These are phyloP conservation scores for Plenodomus biglobosus DNA, from an alignment of 2,329 filamentous ascomycete species.

Conservation along the genomic window DNA sequence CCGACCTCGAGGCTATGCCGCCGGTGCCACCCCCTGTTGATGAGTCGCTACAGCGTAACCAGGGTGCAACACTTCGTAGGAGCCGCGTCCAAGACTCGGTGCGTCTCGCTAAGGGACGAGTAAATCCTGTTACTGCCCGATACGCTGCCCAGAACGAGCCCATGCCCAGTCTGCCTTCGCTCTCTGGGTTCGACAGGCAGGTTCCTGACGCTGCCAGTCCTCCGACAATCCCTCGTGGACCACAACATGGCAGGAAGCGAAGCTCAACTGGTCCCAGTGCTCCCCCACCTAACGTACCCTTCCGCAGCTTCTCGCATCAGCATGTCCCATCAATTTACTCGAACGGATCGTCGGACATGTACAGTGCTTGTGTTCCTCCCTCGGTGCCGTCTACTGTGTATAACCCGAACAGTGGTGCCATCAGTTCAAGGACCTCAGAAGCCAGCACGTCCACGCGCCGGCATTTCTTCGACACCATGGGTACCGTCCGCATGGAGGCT, in stretches of 20 bases:
- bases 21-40: constrained; percentile 47
- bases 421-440: constrained; percentile 57
- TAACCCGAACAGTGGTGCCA: constrained; percentile 41
- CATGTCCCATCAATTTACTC: constrained; percentile 46
- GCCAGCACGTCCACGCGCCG: constrained; percentile 52
- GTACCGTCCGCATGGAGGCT: constrained; percentile 94
- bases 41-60: constrained; percentile 39
- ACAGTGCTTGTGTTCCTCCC: constrained; percentile 35
- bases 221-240: constrained; percentile 69
- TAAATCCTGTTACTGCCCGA: constrained; percentile 41
- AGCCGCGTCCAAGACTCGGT: constrained; percentile 83
- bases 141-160: constrained; percentile 33
- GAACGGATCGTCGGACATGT: constrained; percentile 44
- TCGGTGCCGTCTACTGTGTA: constrained; percentile 45
- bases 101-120: constrained; percentile 76
- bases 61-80: constrained; percentile 49
- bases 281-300: constrained; percentile 65
- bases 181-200: constrained; percentile 44
- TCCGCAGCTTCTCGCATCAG: constrained; percentile 72
- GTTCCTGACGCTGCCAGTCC: constrained; percentile 68
- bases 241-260: constrained; percentile 76
- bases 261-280: constrained; percentile 83
- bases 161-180: constrained; percentile 34
- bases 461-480: constrained; percentile 80
- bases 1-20: constrained; percentile 62